A percentile compares a stretch with the other conserved stretches of the same genome.
These are phyloP conservation scores for Trichophyton schoenleinii DNA, from an alignment of 2,329 filamentous ascomycete species.

Conservation along the genomic window DNA sequence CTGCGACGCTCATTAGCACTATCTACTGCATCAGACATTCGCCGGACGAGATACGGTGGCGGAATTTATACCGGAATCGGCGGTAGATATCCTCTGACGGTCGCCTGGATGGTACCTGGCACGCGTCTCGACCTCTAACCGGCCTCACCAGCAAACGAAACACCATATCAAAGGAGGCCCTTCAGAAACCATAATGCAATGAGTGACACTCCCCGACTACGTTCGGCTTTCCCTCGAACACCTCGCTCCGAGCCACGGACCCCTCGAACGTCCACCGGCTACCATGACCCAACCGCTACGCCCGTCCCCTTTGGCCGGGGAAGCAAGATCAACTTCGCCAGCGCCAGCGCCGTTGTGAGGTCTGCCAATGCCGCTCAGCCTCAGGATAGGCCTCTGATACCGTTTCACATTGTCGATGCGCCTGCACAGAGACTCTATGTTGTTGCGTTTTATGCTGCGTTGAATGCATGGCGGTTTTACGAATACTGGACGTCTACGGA, in stretches of 20 bases:
- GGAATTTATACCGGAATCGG: neutral
- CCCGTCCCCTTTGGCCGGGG: neutral
- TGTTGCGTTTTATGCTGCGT: slow-evolving; percentile 59
- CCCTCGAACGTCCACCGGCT: neutral
- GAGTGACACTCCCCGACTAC: slow-evolving; percentile 70
- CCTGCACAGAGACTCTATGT: slow-evolving; percentile 85
- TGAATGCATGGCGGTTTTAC: slow-evolving; percentile 75
- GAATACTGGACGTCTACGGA: slow-evolving; percentile 73
- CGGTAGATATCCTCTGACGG: neutral
- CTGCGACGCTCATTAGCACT: neutral
- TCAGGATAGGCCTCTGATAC: slow-evolving; percentile 53
- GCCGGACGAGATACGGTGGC: neutral
- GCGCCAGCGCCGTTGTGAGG: neutral
- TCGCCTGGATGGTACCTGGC: neutral
- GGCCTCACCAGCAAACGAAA: neutral
- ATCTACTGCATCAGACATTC: neutral
- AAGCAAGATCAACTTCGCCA: neutral
- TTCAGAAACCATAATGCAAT: slow-evolving; percentile 49
- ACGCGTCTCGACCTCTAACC: neutral
- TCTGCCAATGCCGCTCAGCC: slow-evolving; percentile 9
- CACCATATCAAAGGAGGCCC: neutral
- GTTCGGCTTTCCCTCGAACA: slow-evolving; percentile 69
- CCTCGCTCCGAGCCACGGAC: slow-evolving; percentile 38
- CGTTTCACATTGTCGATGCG: slow-evolving; percentile 69
- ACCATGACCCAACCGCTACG: neutral